Percentiles rank a stretch among this genome's conserved stretches.
Evolutionary conservation across 2,329 filamentous ascomycete species (phyloP).

Genomic region (Chaetomium sp.): DNA sequence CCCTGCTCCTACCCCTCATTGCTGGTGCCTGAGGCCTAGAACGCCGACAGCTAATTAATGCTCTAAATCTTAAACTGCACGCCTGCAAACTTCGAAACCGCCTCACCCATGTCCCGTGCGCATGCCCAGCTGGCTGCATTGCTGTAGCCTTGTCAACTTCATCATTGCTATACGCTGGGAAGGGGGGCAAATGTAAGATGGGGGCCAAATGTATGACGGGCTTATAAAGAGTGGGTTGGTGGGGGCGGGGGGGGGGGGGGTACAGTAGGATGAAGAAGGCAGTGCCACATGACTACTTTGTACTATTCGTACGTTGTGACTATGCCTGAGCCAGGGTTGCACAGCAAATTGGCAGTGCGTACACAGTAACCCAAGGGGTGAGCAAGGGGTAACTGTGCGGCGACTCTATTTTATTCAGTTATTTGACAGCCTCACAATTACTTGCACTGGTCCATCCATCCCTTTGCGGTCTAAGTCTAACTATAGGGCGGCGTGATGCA

Average conservation of each 20-base stretch:
- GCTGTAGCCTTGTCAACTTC: background rate
- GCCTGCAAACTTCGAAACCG: background rate
- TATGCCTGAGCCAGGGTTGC: background rate
- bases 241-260: no score
- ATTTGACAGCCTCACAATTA: background rate
- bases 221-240: background rate
- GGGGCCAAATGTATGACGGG: background rate
- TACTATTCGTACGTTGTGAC: background rate
- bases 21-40: background rate
- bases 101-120: background rate
- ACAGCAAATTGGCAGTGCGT: background rate
- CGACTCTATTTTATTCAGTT: background rate
- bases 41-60: background rate
- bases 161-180: background rate
- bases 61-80: slow-evolving; percentile 1
- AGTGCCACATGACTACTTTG: background rate
- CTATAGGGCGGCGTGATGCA: background rate
- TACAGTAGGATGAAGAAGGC: background rate
- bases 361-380: background rate
- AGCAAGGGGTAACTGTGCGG: background rate
- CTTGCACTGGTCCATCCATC: background rate
- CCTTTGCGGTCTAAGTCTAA: background rate
- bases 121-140: background rate
- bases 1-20: background rate
- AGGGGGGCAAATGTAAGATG: background rate